Conservation (phyloP, 2,329 filamentous ascomycete species). For the Epichloe uncinata region DNA sequence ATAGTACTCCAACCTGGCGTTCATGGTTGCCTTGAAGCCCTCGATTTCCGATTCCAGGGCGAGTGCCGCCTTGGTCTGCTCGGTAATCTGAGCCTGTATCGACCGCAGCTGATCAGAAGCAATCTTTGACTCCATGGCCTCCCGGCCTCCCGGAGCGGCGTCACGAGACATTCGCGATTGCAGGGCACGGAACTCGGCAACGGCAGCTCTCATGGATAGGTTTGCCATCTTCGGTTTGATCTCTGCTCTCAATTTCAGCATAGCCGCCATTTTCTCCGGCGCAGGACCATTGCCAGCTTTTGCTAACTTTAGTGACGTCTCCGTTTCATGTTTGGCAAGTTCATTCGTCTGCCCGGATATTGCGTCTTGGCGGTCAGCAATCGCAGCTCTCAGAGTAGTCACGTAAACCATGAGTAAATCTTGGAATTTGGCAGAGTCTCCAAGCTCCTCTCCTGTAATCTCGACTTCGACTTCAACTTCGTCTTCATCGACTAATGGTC, state of each 20-base stretch:
- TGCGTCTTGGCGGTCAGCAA: slow-evolving; percentile 66
- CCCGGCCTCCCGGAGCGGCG: slow-evolving; percentile 25
- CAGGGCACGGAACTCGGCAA: slow-evolving; percentile 57
- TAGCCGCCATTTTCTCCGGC: slow-evolving; percentile 45
- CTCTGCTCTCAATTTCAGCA: slow-evolving; percentile 33
- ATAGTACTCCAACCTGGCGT: slow-evolving; percentile 78
- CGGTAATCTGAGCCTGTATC: slow-evolving; percentile 39
- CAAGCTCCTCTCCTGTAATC: slow-evolving; percentile 79
- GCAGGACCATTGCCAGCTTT: slow-evolving; percentile 53
- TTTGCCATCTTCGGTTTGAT: slow-evolving; percentile 37
- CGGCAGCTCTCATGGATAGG: slow-evolving; percentile 55
- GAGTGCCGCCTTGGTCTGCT: slow-evolving; percentile 35
- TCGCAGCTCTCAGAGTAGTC: slow-evolving; percentile 57
- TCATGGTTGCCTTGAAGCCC: slow-evolving; percentile 66
- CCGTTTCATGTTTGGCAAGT: slow-evolving; percentile 61
- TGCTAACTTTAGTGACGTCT: slow-evolving; percentile 46
- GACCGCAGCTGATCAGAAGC: slow-evolving; percentile 48
- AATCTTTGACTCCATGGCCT: slow-evolving; percentile 54
- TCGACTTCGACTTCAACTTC: slow-evolving; percentile 66
- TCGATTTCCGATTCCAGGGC: slow-evolving; percentile 58
- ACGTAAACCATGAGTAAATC: slow-evolving; percentile 84
- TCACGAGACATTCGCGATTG: slow-evolving; percentile 27
- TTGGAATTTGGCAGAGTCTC: slow-evolving; percentile 73
- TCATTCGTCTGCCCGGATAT: slow-evolving; percentile 67
- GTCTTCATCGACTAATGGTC: slow-evolving; percentile 74